Percentiles rank a stretch among this genome's conserved stretches.
Conservation (phyloP, 2,329 filamentous ascomycete species). For the Botrytis paeoniae region DNA sequence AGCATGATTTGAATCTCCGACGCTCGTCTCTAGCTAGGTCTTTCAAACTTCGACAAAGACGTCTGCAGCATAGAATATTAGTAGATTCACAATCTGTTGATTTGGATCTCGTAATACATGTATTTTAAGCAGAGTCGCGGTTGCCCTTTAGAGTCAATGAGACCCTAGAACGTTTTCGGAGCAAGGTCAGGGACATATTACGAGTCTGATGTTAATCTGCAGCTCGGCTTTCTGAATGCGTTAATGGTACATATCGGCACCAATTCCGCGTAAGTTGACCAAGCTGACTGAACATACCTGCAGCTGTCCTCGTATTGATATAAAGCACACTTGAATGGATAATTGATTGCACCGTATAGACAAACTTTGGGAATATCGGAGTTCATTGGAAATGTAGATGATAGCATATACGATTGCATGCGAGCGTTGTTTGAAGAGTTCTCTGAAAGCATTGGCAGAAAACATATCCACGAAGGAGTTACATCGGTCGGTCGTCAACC, state of each 20-base stretch:
- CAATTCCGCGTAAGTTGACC: neutral
- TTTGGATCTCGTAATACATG: neutral
- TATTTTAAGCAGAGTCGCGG: no score
- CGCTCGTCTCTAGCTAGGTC: neutral
- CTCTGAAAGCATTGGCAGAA: neutral
- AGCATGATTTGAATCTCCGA: neutral
- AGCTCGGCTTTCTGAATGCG: conserved; percentile 14
- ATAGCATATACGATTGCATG: neutral
- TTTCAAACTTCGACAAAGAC: neutral
- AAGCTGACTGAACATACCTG: neutral
- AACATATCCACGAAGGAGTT: neutral
- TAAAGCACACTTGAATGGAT: neutral
- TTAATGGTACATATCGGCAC: neutral
- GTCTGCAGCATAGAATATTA: neutral
- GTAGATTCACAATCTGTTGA: neutral
- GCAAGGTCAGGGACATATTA: neutral
- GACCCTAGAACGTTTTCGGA: neutral
- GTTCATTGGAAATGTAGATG: neutral
- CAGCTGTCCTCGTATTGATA: neutral
- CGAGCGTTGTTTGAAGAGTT: neutral
- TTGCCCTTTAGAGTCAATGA: neutral
- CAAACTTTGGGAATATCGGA: neutral
- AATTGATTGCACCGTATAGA: neutral
- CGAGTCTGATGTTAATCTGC: neutral
- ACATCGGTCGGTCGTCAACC: neutral